Base-by-base conservation (phyloP, 2,329 filamentous ascomycete species). In the Curvularia lunata region DNA sequence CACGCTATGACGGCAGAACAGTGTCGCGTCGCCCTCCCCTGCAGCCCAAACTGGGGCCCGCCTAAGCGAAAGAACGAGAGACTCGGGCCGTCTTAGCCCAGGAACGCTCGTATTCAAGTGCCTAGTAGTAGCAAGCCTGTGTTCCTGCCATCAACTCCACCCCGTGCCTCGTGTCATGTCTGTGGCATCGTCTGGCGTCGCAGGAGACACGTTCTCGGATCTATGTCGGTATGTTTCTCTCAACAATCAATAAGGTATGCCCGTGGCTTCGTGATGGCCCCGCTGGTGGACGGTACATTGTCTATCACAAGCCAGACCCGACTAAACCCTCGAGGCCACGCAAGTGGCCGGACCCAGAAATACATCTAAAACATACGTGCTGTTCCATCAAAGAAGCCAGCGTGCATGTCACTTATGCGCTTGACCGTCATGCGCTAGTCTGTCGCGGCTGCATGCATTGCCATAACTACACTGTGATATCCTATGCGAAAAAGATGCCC, bases 1-100 rank as follows among this genome's bases (percentile, higher is more conserved):
- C 47, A 40, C 42, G 63, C 61, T 52, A 67, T 64, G 63, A 65
- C 59, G 63, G 48, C 50, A 32, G 45, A 53, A 52, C 18, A 52
- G 18, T 27, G 30, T 38, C 54, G 46, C 52, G 50, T 48, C 54
- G 38, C 49, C 45, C 53, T 45, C 38, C 34, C 42, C 47, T 48
- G 58, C 45, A 48, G 47, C 59, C 56, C 52, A 59, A 59, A 52
- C 56, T 52, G 53, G 48, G 58, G 25, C 54, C 46, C 46, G 30
- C 56, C 42, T 58, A 61, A 37, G 34, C 34, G 34, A 37, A 61
- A 37, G 34, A 16, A 5, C 16, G 34, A 37, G 34, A n/a, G 34
- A 37, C 34, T 37, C 34, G 16, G 16, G 13, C 34, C 34, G 13
- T 16, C n/a, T 37, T 37, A 37, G 34, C 2, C 34, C 34, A 37